Base-by-base conservation (phyloP, 352 stramenopile genomes). In the Phytophthora hybrid region DNA sequence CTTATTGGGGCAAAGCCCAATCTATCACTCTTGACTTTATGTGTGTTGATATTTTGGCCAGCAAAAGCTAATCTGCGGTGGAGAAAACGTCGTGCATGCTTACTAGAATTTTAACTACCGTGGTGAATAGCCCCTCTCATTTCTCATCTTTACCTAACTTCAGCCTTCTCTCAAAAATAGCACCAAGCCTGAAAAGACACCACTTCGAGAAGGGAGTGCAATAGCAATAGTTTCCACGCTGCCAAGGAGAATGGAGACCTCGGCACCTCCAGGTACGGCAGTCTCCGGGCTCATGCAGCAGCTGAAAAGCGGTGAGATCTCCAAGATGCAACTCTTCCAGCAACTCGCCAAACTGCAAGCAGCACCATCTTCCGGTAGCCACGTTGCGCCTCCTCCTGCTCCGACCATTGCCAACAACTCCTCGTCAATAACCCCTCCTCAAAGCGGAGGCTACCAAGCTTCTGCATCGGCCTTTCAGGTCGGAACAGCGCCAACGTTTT, bases 241-340 rank as follows among this genome's bases (percentile, higher is more conserved):
- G 21, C 9, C 32, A 44, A 41, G 14, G 5, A 37, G 56, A 59
- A 89, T 91, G 84, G 84, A 91, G 32, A 32, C 71, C 18, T 66
- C 80, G 13, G 18, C 71, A 16, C 76, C 82, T 13, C 72, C 81
- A 34, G 55, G 65, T 26, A 19, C 71, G 16, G 86, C 81, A 7
- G 84, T 95, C 59, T 91, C 87, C 9, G 82, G 69, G 44, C 83
- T 94, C 64, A 92, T 95, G 84, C 85, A 93, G 73, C 88, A 94
- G 72, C 81, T 95, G 39, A 95, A 95, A 71, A 90, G 71, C 60
- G 89, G 89, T 21, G 86, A 93, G 63, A 95, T 95, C 73, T 92
- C 87, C 46, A 94, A 93, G 65, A 91, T 92, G 80, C 83, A 95
- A 71, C 79, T 95, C 55, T 95, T 95, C 74, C 84, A 94, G 71